Conservation (phyloP, 2,329 filamentous ascomycete species). For the Claviceps monticola region DNA sequence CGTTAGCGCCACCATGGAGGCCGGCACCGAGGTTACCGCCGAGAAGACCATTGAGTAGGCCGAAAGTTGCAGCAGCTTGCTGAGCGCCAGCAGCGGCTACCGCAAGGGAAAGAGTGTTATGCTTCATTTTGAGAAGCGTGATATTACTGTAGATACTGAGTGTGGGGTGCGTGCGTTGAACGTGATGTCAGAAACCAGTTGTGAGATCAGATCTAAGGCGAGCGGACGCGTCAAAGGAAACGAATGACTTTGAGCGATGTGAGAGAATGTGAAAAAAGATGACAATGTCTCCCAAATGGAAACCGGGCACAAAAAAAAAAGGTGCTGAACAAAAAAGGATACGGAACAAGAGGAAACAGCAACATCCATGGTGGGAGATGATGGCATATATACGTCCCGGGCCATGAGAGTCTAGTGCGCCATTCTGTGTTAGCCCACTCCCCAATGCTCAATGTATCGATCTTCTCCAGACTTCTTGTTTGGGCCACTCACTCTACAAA, state of each 20-base stretch:
- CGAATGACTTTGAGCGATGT: conserved; percentile 38
- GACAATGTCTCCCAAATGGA: conserved; percentile 9
- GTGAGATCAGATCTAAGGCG: conserved; percentile 15
- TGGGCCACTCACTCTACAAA: too few relatives aligned
- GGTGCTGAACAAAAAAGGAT: not conserved
- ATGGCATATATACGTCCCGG: conserved; percentile 2
- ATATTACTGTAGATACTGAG: conserved; percentile 6
- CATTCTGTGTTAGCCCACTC: too few relatives aligned
- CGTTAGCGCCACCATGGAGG: not conserved
- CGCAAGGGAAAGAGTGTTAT: conserved; percentile 28
- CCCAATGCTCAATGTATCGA: too few relatives aligned
- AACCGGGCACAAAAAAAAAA: conserved; percentile 9
- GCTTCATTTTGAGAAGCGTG: conserved; percentile 33
- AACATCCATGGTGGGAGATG: not conserved
- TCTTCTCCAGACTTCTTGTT: too few relatives aligned
- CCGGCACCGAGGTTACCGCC: conserved; percentile 4
- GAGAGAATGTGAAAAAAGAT: not conserved
- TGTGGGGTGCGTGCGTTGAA: conserved; percentile 2
- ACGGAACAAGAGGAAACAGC: not conserved
- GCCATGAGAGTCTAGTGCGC: not conserved
- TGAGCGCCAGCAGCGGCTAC: conserved; percentile 37
- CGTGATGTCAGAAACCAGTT: conserved; percentile 7
- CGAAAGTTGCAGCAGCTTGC: conserved; percentile 31
- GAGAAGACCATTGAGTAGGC: not conserved
- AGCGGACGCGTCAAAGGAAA: conserved; percentile 31